Base-by-base conservation (phyloP, 1,284 basidiomycete species). In the Ustilago curta region DNA sequence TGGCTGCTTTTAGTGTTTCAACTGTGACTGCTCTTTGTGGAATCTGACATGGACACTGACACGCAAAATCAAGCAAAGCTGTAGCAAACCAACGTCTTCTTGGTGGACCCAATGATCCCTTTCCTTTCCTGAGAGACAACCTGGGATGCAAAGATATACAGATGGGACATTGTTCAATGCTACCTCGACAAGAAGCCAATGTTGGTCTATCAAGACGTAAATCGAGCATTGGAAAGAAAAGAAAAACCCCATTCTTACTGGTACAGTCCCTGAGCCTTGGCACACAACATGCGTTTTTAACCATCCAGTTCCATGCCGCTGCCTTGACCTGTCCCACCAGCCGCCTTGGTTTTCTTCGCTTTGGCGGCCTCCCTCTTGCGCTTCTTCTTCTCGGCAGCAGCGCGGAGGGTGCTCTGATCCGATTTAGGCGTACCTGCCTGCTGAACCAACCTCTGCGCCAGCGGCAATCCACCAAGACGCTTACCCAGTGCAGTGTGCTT, bases 381-480 rank as follows among this genome's bases (percentile, higher is more conserved):
- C 48, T 70, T 75, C 59, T 70, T 75, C 67, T 75, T 70, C 27
- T 75, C 68, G 2, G 72, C 72, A 16, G 71, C 67, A 19, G 71
- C 67, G 40, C 58, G 62, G 53, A 75, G 19, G 16, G 63, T 56
- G 7, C 48, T 59, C 12, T 32, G 29, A 45, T 76, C 73, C 44
- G 64, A 68, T 27, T 71, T 71, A 47, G 73, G 73, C 19, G 73
- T 71, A 8, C 73, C 73, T 12, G 73, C 73, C 44, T 65, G 61
- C 65, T 71, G 64, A 27, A 68, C 65, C 45, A 76, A 31, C 32
- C 73, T 51, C 44, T 76, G 68, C 27, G 69, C 73, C 59, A 76
- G 47, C 11, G 73, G 73, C 43, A 76, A 25, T 32, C 68, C 72
- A 25, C 64, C 68, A 16, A 64, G 51, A n/a, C 68, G 52, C 47